Evolutionary conservation across 768 basidiomycete genomes (phyloP), one percentile per base, ranked within the genome.

Genomic region (Termitomyces sp.): DNA sequence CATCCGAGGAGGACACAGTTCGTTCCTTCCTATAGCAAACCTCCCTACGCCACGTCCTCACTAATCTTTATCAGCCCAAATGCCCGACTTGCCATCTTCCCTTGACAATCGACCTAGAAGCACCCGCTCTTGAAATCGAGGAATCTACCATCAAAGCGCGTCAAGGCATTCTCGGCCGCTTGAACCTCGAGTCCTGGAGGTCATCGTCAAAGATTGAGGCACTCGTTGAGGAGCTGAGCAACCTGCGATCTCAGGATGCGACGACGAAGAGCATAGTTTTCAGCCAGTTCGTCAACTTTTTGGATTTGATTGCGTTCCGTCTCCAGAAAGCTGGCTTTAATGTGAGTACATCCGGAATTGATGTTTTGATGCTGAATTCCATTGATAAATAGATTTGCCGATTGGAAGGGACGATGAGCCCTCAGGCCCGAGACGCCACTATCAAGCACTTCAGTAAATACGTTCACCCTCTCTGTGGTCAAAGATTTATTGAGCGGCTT

Each of bases 201-300:
- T 96, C 94, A 1, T 96, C 93, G n/a, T 89, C 94, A 5, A 99
- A 98, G 79, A 93, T 98, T 46, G 97, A 99, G 71, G 96, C 96
- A 2, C 81, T 99, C 5, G 80, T 98, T 4, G 97, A 99, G 74
- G 97, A 99, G 75, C 75, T 99, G 57, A 87, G 83, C 68, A 94
- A 92, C 71, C 80, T 97, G 44, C 82, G 95, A 39, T 73, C 81
- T 63, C 84, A 95, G 69, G 93, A 98, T 71, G 82, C 89, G 33
- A 96, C 95, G 12, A 94, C 93, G 36, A 99, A 99, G 78, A 94
- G 92, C 73, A 84, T 99, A 55, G 96, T 99, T 18, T 99, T 98
- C 72, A 94, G 92, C 66, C 95, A 96, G 75, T 97, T 96, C 70
- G 93, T 95, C 42, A 92, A 90, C 71, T 93, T 94, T 75, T 76